Percentiles rank a stretch among this genome's conserved stretches.
These are phyloP conservation scores for Tephrocybe rancida DNA, from an alignment of 768 basidiomycete species.

Conservation along the genomic window DNA sequence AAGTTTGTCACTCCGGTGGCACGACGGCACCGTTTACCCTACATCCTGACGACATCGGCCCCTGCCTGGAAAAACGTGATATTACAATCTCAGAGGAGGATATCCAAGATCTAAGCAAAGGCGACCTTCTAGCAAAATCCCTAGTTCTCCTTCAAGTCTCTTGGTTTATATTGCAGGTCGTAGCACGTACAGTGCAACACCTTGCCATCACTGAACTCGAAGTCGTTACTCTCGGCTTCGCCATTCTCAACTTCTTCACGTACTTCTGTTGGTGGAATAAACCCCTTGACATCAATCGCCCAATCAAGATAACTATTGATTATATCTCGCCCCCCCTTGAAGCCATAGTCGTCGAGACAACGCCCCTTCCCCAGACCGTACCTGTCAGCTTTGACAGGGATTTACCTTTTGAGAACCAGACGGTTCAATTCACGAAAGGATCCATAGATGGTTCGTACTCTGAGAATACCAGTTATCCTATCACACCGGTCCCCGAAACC, in stretches of 20 bases:
- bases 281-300: slow-evolving; percentile 26
- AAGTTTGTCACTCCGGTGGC: slow-evolving; percentile 2
- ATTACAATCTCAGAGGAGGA: slow-evolving; percentile 17
- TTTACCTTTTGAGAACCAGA: too few species aligned
- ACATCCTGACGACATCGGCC: slow-evolving; percentile 3
- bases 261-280: slow-evolving; percentile 44
- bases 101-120: slow-evolving; percentile 30
- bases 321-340: too few species aligned
- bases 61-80: not conserved
- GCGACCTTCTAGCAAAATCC: slow-evolving; percentile 24
- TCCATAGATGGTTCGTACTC: too few species aligned
- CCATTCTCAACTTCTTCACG: slow-evolving; percentile 24
- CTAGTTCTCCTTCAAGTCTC: slow-evolving; percentile 26
- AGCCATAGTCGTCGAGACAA: too few species aligned
- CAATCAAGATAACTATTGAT: slow-evolving; percentile 8
- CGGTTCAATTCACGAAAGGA: too few species aligned
- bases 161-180: slow-evolving; percentile 33
- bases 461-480: too few species aligned
- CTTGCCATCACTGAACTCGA: slow-evolving; percentile 32
- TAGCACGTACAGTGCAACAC: slow-evolving; percentile 21
- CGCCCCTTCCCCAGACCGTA: too few species aligned
- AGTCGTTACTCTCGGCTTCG: slow-evolving; percentile 29
- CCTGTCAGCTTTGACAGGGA: too few species aligned
- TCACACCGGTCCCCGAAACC: too few species aligned
- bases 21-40: not conserved